These are phyloP conservation scores for Backusella westeae DNA, from an alignment of 192 early-diverging fungal species.

Conservation along the genomic window DNA sequence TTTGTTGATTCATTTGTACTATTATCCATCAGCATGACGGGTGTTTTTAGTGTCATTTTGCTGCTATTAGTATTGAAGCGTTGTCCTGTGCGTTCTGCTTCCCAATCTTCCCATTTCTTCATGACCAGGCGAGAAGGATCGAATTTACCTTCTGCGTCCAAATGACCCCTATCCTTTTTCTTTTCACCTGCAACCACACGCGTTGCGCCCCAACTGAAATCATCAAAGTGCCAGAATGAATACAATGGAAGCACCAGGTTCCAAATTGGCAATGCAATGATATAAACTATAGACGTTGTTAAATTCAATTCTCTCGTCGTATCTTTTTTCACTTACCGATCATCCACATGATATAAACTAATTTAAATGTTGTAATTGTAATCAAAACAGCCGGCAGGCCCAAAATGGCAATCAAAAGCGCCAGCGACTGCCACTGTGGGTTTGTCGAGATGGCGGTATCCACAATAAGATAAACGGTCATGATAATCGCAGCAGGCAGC, in stretches of 20 bases:
- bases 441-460: slow-evolving; percentile 31
- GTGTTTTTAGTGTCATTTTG: slow-evolving; percentile 23
- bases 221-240: slow-evolving; percentile 93
- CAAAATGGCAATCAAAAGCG: slow-evolving; percentile 73
- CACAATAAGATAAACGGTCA: slow-evolving; percentile 55
- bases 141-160: slow-evolving; percentile 71
- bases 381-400: slow-evolving; percentile 91
- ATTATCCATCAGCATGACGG: background rate
- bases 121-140: slow-evolving; percentile 56
- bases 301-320: background rate
- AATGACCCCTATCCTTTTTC: slow-evolving; percentile 65
- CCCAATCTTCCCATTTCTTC: slow-evolving; percentile 63
- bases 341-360: slow-evolving; percentile 92
- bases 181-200: slow-evolving; percentile 71
- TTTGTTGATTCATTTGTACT: background rate
- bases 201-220: slow-evolving; percentile 85
- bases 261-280: slow-evolving; percentile 87
- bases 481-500: slow-evolving; percentile 61
- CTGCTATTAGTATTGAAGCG: slow-evolving; percentile 22
- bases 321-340: slow-evolving; percentile 36
- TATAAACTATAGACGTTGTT: slow-evolving; percentile 50
- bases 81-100: slow-evolving; percentile 49
- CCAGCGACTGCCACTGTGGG: slow-evolving; percentile 53
- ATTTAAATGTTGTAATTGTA: slow-evolving; percentile 78
- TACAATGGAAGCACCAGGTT: slow-evolving; percentile 89